A percentile compares a stretch with the other conserved stretches of the same genome.
phyloP scores from a whole-genome alignment of 1,284 basidiomycete species.

The Mycena sp. region DNA sequence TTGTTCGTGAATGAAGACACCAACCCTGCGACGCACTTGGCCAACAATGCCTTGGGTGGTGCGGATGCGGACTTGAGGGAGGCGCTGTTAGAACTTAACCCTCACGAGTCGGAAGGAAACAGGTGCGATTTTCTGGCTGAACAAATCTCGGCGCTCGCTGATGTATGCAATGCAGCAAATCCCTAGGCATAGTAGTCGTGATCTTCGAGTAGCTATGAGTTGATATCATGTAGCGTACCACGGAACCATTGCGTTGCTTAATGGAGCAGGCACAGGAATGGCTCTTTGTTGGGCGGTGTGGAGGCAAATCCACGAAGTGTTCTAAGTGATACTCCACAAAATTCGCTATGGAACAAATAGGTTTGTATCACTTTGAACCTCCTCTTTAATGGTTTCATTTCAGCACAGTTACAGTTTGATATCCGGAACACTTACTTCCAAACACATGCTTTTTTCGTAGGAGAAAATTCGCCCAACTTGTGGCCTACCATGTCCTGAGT shows the following conservation, averaged over 20 bases:
- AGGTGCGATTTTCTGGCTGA: conserved; percentile 8
- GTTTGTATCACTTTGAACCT: too few relatives aligned
- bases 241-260: too few relatives aligned
- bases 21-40: conserved; percentile 63
- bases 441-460: conserved; percentile 83
- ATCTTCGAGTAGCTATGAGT: neutral
- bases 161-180: neutral
- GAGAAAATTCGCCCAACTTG: conserved; percentile 96
- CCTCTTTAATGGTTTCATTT: too few relatives aligned
- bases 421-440: conserved; percentile 73
- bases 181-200: conserved; percentile 8
- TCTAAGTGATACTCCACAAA: too few relatives aligned
- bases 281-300: too few relatives aligned
- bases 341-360: too few relatives aligned
- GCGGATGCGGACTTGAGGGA: conserved; percentile 58
- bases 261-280: too few relatives aligned
- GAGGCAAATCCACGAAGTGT: too few relatives aligned
- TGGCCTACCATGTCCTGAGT: conserved; percentile 99
- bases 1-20: conserved; percentile 54
- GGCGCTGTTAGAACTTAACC: conserved; percentile 42
- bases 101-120: conserved; percentile 23
- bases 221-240: neutral
- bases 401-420: too few relatives aligned
- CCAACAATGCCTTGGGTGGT: conserved; percentile 70
- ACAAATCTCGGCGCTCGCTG: neutral